Evolutionary conservation across 768 basidiomycete species (phyloP), one percentile per base, ranked within the genome.

Genomic region (Lactarius vividus): DNA sequence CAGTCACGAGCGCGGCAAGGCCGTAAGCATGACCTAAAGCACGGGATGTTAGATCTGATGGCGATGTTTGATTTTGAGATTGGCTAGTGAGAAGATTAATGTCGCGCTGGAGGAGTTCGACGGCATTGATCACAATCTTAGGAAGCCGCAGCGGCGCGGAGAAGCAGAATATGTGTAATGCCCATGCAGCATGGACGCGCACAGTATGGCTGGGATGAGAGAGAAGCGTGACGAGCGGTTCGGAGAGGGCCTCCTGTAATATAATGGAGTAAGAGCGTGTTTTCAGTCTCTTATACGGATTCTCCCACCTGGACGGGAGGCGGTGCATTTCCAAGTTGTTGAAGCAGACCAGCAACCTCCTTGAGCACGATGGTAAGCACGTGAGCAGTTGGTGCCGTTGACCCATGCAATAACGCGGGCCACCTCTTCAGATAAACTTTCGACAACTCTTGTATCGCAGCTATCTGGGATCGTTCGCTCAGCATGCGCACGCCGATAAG

Each of bases 381-480:
- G 1, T 85, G 74, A 7, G 90, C 83, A 40, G 77, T 79, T 0
- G 94, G 92, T 0, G 88, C 84, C 23, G 79, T 78, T 69, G 92
- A 88, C 8, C 92, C 93, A 11, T 94, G 94, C 84, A 98, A 88
- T 77, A 96, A 84, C 0, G 93, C 89, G 1, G 95, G 94, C 94
- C 94, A 98, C 60, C 92, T 84, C 75, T 91, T 94, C 65, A 97
- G 79, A 74, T 94, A 97, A 4, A 83, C 80, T 40, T 81, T 87
- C 0, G 92, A 87, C 49, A 97, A 79, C 70, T 97, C 96, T 71
- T 91, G 88, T 39, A 97, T 91, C 2, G 96, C 96, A 31, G 81
- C 80, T 55, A 98, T 96, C 76, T 98, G 96, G 0, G 91, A 96
- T 73, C 94, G 92, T 72, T 99, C 96, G 66, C 91, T 91, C 69